Conservation (phyloP, 257 asterid species). For the Solanum habrochaites region DNA sequence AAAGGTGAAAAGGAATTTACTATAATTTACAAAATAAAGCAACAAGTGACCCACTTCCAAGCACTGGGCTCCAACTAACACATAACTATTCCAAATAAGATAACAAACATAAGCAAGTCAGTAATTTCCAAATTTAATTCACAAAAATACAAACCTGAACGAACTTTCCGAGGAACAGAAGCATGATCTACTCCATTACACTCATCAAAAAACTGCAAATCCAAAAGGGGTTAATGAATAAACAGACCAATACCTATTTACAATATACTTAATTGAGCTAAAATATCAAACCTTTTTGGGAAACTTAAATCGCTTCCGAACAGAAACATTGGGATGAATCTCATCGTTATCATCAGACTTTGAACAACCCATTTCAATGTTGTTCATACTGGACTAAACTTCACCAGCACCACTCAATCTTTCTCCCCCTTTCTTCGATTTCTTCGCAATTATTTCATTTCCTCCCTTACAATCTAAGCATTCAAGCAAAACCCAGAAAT, state of each 20-base stretch:
- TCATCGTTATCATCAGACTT: conserved; percentile 40
- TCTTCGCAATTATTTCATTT: not conserved
- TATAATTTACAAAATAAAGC: not conserved
- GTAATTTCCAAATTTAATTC: conserved; percentile 3
- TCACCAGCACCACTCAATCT: not conserved
- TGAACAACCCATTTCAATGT: conserved; percentile 38
- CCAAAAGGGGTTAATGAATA: not conserved
- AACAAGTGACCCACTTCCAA: not conserved
- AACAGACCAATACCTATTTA: not conserved
- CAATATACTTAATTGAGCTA: not conserved
- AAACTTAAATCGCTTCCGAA: conserved; percentile 19
- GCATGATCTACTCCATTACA: conserved; percentile 34
- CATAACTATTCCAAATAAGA: not conserved
- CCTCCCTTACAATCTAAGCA: not conserved
- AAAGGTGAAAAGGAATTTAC: not conserved
- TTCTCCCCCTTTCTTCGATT: not conserved
- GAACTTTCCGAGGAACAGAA: conserved; percentile 62
- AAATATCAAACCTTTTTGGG: conserved; percentile 36
- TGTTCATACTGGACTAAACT: not conserved
- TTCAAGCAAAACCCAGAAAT: not conserved
- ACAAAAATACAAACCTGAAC: conserved; percentile 50
- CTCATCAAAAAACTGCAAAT: conserved; percentile 51
- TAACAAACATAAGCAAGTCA: not conserved
- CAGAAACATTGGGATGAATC: conserved; percentile 18
- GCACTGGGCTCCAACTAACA: not conserved